Evolutionary conservation across 306 rosid species (phyloP).

Genomic region (Cicer judaicum): DNA sequence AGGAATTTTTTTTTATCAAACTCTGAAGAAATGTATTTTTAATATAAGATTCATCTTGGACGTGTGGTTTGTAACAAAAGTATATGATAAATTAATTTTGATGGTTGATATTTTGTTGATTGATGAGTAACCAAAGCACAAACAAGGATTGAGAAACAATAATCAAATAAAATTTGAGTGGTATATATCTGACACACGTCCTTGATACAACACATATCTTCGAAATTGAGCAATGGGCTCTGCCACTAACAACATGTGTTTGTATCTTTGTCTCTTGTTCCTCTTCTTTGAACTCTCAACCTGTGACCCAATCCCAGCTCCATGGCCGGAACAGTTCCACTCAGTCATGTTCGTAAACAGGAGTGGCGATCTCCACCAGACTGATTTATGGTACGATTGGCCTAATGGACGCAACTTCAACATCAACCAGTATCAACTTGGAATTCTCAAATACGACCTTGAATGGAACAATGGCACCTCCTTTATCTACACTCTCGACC

Average conservation of each 20-base stretch:
- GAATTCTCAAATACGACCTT: conserved; percentile 61
- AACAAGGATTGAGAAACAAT: not conserved
- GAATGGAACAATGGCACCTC: conserved; percentile 98
- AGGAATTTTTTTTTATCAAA: too few relatives aligned
- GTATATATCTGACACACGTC: not conserved
- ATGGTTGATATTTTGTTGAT: too few relatives aligned
- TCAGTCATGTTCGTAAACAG: conserved; percentile 65
- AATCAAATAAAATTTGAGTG: not conserved
- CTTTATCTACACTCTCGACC: conserved; percentile 59
- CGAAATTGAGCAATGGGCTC: conserved; percentile 37
- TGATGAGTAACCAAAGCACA: not conserved
- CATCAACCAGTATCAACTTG: conserved; percentile 80
- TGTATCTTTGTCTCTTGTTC: not conserved
- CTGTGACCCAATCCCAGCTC: conserved; percentile 47
- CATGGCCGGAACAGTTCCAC: conserved; percentile 82
- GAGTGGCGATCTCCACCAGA: conserved; percentile 60
- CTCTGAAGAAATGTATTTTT: too few relatives aligned
- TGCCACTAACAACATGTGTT: not conserved
- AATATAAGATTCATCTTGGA: too few relatives aligned
- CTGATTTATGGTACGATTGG: conserved; percentile 95
- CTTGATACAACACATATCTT: not conserved
- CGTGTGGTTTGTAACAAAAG: too few relatives aligned
- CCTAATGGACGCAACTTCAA: conserved; percentile 90
- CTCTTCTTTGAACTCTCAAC: conserved; percentile 20
- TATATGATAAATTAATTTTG: too few relatives aligned